These are phyloP conservation scores for Cryptococcus neoformans DNA, from an alignment of 1,284 basidiomycete genomes.

Conservation along the genomic window DNA sequence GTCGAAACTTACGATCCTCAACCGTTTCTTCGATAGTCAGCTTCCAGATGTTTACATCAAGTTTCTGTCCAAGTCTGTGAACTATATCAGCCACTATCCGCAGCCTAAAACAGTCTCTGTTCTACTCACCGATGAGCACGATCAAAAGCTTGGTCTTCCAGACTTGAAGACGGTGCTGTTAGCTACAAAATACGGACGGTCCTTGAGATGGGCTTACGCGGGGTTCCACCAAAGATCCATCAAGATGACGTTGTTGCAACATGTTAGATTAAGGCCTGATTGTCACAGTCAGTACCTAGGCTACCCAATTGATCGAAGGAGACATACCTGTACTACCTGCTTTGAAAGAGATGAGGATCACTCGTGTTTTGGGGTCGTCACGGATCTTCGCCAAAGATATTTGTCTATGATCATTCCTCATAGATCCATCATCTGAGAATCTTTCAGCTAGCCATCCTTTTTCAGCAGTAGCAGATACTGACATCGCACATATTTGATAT, in stretches of 20 bases:
- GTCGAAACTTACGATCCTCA: conserved; percentile 62
- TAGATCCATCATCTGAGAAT: conserved; percentile 74
- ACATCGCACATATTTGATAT: conserved; percentile 79
- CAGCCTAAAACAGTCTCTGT: neutral
- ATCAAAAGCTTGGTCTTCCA: conserved; percentile 89
- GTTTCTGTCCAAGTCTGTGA: conserved; percentile 69
- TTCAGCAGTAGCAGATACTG: conserved; percentile 20
- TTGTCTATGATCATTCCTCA: conserved; percentile 73
- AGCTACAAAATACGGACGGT: neutral
- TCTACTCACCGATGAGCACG: conserved; percentile 66
- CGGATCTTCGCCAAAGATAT: conserved; percentile 70
- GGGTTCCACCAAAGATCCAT: conserved; percentile 96
- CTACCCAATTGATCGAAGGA: neutral
- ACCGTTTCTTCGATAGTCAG: conserved; percentile 84
- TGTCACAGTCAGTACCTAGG: no score
- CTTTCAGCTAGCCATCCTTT: neutral
- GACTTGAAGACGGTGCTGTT: conserved; percentile 22
- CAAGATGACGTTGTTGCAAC: conserved; percentile 90
- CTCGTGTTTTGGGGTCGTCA: conserved; percentile 56
- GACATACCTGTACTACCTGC: conserved; percentile 77
- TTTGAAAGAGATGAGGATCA: conserved; percentile 96
- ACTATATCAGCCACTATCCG: neutral
- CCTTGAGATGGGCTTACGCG: conserved; percentile 51
- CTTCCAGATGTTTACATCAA: conserved; percentile 89
- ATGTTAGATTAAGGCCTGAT: conserved; percentile 81